Conservation (phyloP, 2,329 filamentous ascomycete genomes). For the Plectosphaerella cucumerina region DNA sequence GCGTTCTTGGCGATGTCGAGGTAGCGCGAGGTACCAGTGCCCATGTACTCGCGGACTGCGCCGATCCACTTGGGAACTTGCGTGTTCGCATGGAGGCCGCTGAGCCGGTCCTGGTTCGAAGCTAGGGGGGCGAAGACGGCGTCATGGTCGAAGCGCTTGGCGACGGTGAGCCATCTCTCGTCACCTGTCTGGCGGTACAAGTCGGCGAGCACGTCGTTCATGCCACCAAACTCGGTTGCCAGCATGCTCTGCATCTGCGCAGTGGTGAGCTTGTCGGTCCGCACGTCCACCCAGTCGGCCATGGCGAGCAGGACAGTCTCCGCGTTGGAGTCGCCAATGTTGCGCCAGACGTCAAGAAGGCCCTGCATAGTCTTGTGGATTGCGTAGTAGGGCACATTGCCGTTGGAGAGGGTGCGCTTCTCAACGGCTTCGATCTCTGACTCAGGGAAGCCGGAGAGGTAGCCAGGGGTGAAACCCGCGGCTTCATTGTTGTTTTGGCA, state of each 20-base stretch:
- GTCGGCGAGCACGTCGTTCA: slow-evolving; percentile 47
- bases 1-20: slow-evolving; percentile 44
- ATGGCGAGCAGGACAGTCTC: slow-evolving; percentile 37
- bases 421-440: slow-evolving; percentile 43
- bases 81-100: slow-evolving; percentile 48
- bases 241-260: slow-evolving; percentile 43
- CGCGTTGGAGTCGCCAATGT: slow-evolving; percentile 36
- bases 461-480: slow-evolving; percentile 38
- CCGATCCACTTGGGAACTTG: slow-evolving; percentile 52
- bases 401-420: slow-evolving; percentile 35
- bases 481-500: slow-evolving; percentile 45
- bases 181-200: slow-evolving; percentile 42
- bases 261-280: slow-evolving; percentile 36
- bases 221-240: slow-evolving; percentile 47
- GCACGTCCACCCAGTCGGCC: slow-evolving; percentile 43
- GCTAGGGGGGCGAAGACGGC: slow-evolving; percentile 42
- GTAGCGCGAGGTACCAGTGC: slow-evolving; percentile 39
- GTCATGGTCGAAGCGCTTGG: slow-evolving; percentile 46
- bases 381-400: slow-evolving; percentile 50
- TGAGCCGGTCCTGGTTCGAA: slow-evolving; percentile 36
- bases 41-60: slow-evolving; percentile 41
- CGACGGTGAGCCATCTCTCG: slow-evolving; percentile 38
- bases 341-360: slow-evolving; percentile 44
- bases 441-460: slow-evolving; percentile 48
- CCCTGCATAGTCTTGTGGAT: slow-evolving; percentile 51